Conservation (phyloP, 176 grass and related monocot genomes). For the Oropetium thomaeum region DNA sequence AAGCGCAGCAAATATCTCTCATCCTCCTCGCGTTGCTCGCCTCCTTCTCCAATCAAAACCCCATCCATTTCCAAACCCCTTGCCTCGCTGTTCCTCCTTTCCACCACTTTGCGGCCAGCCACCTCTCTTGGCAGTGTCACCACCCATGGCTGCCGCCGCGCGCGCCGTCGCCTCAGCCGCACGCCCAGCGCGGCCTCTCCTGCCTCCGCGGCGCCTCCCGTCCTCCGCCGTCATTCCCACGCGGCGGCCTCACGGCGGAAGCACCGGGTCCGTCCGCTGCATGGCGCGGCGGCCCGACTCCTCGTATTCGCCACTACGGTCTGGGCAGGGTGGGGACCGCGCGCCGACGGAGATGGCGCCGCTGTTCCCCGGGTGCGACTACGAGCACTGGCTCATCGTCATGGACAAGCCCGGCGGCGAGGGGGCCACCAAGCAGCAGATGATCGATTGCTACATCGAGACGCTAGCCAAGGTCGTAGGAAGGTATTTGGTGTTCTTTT, state of each 20-base stretch:
- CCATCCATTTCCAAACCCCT: slow-evolving; percentile 38
- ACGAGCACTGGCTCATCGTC: slow-evolving; percentile 99
- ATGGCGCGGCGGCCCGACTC: slow-evolving; percentile 65
- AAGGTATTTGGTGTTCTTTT: slow-evolving; percentile 41
- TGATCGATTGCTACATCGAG: slow-evolving; percentile 96
- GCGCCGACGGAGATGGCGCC: slow-evolving; percentile 89
- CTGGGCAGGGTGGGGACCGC: slow-evolving; percentile 63
- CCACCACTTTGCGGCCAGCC: not conserved
- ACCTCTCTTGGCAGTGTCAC: slow-evolving; percentile 2
- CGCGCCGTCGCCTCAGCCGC: slow-evolving; percentile 39
- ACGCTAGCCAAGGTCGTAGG: slow-evolving; percentile 88
- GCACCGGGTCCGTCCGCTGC: slow-evolving; percentile 56
- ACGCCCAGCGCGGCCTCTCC: slow-evolving; percentile 7
- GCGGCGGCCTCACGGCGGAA: slow-evolving; percentile 17
- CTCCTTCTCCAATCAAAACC: slow-evolving; percentile 33
- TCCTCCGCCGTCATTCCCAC: not conserved
- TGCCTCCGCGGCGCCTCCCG: not conserved
- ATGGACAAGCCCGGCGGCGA: slow-evolving; percentile 95
- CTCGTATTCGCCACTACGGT: slow-evolving; percentile 56
- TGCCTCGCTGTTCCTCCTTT: not conserved
- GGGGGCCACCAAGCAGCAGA: slow-evolving; percentile 84
- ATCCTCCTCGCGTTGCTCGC: not conserved
- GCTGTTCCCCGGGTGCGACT: slow-evolving; percentile 90
- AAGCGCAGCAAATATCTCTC: not conserved
- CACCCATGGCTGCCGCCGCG: slow-evolving; percentile 40